A percentile compares a stretch with the other conserved stretches of the same genome.
These are phyloP conservation scores for Thamnidium elegans DNA, from an alignment of 192 early-diverging fungal genomes.

Conservation along the genomic window DNA sequence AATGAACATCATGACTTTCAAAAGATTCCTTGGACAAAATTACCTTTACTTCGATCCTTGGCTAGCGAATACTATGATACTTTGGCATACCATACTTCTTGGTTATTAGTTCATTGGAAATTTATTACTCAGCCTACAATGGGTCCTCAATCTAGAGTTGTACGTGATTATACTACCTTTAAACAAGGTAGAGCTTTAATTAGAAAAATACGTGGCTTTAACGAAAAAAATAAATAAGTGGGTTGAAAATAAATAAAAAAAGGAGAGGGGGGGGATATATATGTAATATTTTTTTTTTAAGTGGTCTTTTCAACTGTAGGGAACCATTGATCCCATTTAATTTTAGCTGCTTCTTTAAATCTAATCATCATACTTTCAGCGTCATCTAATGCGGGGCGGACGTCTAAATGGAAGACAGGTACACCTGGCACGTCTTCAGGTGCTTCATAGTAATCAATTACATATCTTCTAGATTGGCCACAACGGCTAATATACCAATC, in stretches of 20 bases:
- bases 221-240: not conserved
- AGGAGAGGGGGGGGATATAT: not conserved
- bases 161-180: conserved; percentile 67
- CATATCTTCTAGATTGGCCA: conserved; percentile 87
- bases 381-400: conserved; percentile 91
- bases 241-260: not conserved
- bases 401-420: conserved; percentile 89
- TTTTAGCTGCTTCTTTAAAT: conserved; percentile 57
- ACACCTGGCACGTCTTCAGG: conserved; percentile 60
- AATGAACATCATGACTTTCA: conserved; percentile 99
- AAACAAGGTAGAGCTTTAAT: conserved; percentile 68
- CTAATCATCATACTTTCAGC: conserved; percentile 59
- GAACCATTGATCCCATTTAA: conserved; percentile 45
- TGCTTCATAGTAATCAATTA: conserved; percentile 95
- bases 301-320: conserved; percentile 9
- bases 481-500: conserved; percentile 95
- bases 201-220: conserved; percentile 32
- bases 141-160: conserved; percentile 82
- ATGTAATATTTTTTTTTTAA: not conserved
- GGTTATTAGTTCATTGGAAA: conserved; percentile 79
- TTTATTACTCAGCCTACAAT: conserved; percentile 75
- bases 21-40: conserved; percentile 81
- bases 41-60: conserved; percentile 73
- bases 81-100: conserved; percentile 80
- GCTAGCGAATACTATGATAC: conserved; percentile 92